phyloP scores from a whole-genome alignment of 2,329 filamentous ascomycete genomes.

The Chaetomium olivaceum region DNA sequence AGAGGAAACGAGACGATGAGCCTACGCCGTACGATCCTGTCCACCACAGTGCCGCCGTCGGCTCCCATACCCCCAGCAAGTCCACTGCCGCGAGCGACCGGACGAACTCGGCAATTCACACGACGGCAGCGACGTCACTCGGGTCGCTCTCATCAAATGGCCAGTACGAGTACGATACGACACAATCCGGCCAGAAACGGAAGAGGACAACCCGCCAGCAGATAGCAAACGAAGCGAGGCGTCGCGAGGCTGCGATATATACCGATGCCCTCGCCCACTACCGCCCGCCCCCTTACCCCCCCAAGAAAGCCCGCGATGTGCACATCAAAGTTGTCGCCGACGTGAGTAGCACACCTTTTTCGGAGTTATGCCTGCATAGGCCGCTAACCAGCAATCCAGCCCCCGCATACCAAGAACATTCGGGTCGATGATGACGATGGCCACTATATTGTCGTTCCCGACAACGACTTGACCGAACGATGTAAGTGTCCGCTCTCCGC shows the following conservation, averaged over 20 bases:
- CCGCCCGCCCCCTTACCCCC: constrained; percentile 80
- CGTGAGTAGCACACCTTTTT: constrained; percentile 49
- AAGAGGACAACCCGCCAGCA: constrained; percentile 81
- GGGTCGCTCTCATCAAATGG: constrained; percentile 65
- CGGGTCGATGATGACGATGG: constrained; percentile 96
- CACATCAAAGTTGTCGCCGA: constrained; percentile 62
- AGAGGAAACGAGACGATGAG: constrained; percentile 66
- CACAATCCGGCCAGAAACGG: constrained; percentile 77
- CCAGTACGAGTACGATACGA: constrained; percentile 65
- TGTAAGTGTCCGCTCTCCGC: constrained; percentile 61
- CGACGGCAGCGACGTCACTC: constrained; percentile 85
- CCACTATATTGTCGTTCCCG: constrained; percentile 90
- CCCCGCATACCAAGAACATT: constrained; percentile 54
- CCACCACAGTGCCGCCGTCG: constrained; percentile 68
- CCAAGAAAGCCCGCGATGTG: constrained; percentile 85
- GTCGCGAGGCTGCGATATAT: constrained; percentile 69
- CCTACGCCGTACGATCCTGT: constrained; percentile 64
- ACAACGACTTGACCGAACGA: constrained; percentile 81
- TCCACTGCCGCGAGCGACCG: constrained; percentile 80
- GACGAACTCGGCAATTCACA: constrained; percentile 77
- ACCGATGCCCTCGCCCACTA: constrained; percentile 76
- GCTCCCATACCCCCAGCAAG: constrained; percentile 67
- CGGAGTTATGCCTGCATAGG: not conserved
- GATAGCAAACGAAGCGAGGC: constrained; percentile 77
- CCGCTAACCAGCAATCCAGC: constrained; percentile 34